Base-by-base conservation (phyloP, 1,139 yeast genomes). In the Fermentozyma sake region DNA sequence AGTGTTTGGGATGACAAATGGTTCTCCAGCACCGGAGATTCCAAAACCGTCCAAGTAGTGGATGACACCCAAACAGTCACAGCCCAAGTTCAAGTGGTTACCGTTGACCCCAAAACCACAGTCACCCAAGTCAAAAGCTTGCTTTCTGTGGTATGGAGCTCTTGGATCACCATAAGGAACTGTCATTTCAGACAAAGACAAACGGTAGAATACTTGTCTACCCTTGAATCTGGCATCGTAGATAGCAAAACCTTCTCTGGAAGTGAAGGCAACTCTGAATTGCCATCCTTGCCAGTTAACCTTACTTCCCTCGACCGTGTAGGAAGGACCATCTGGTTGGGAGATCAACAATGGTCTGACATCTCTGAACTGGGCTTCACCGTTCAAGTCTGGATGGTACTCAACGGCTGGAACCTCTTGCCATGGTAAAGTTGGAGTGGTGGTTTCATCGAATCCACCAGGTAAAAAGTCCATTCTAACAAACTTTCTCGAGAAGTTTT, bases 151-250 rank as follows among this genome's bases (percentile, higher is more conserved):
- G 62, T 76, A 78, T 38, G 95, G 95, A 35, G 86, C 83, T 58
- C 94, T 74, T 44, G 94, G 93, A 53, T 83, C 94, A 50, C 89
- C 93, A 51, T 85, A 85, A 17, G 95, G 95, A 38, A 85, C 95
- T 20, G 94, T 82, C 95, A 85, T 85, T 61, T 85, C 95, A 26
- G 85, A 76, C 42, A 84, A 66, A 1, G 93, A 72, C 32, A 84
- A 59, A 59, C 95, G 74, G 69, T 85, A 83, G 55, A 84, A 78
- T 24, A 78, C 63, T 34, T 81, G 81, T 60, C 95, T 78, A 33
- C 93, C 94, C 55, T 84, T 84, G 62, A 80, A 85, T 47, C 68
- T 66, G 31, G 79, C 79, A 43, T 85, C 89, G 52, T 83, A 83
- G 27, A 85, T 50, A 22, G 80, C 93, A 45, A 82, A 71, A 42